Percentiles rank a stretch among this genome's conserved stretches.
phyloP scores from a whole-genome alignment of 305 asterid species.

The Solanum hybrid region DNA sequence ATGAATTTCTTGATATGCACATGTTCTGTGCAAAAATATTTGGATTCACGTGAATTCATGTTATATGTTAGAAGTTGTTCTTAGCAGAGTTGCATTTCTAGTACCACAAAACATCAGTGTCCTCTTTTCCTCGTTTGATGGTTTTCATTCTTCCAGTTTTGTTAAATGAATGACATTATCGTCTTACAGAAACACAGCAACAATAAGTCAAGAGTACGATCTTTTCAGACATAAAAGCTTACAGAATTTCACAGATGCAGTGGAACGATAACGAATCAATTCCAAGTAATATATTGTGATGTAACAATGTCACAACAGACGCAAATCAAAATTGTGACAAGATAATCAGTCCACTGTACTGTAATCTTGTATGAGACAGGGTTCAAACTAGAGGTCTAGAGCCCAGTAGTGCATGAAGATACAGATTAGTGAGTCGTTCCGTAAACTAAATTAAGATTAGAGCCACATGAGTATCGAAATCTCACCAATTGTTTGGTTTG shows the following conservation, averaged over 20 bases:
- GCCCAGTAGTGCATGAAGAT: background rate
- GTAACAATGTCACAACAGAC: background rate
- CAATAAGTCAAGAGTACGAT: background rate
- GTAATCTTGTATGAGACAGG: background rate
- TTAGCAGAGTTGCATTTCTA: background rate
- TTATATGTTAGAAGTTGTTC: background rate
- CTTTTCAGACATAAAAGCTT: background rate
- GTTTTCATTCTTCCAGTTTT: background rate
- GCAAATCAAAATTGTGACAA: background rate
- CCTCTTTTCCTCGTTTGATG: background rate
- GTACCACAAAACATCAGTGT: background rate
- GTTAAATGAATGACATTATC: background rate
- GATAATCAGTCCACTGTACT: background rate
- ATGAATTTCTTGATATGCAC: background rate
- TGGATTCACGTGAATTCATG: background rate
- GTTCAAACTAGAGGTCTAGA: background rate
- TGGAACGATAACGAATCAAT: background rate
- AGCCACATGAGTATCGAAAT: background rate
- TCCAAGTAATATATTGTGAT: background rate
- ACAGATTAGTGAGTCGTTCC: background rate
- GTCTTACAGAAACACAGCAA: background rate
- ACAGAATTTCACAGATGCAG: background rate
- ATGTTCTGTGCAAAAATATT: background rate
- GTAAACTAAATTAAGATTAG: background rate
- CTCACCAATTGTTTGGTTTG: background rate